phyloP scores from a whole-genome alignment of 345 rosid species.

The Eucalyptus globulus region DNA sequence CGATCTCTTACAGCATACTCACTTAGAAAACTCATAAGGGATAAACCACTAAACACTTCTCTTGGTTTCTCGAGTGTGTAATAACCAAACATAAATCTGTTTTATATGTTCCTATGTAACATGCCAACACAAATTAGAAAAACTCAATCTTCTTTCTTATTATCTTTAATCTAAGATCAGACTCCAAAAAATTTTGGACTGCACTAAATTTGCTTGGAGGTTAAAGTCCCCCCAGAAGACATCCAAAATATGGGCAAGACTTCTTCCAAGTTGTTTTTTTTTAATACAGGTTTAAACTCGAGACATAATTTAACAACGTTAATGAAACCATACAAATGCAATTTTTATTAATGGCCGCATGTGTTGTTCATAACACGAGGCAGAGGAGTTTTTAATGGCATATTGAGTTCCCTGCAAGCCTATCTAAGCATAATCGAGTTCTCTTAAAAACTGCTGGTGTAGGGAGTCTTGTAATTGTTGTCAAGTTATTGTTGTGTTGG shows the following conservation, averaged over 20 bases:
- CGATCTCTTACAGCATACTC: neutral
- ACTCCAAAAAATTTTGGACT: neutral
- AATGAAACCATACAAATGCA: neutral
- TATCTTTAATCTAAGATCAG: neutral
- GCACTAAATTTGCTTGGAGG: neutral
- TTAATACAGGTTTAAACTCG: fast-evolving
- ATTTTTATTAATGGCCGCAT: neutral
- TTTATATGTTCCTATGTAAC: neutral
- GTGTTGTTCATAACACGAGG: neutral
- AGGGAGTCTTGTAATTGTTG: neutral
- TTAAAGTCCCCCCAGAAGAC: neutral
- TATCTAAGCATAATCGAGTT: neutral
- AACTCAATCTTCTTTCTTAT: neutral
- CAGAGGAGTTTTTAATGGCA: neutral
- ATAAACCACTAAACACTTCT: neutral
- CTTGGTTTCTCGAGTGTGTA: neutral
- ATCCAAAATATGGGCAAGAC: neutral
- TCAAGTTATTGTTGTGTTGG: neutral
- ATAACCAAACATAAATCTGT: neutral
- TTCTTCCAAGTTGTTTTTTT: neutral
- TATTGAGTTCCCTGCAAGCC: neutral
- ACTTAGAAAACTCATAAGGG: neutral
- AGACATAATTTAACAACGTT: neutral
- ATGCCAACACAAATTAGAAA: neutral
- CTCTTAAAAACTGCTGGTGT: neutral